phyloP scores from a whole-genome alignment of 768 basidiomycete genomes.

The Xerocomellus intermedius region DNA sequence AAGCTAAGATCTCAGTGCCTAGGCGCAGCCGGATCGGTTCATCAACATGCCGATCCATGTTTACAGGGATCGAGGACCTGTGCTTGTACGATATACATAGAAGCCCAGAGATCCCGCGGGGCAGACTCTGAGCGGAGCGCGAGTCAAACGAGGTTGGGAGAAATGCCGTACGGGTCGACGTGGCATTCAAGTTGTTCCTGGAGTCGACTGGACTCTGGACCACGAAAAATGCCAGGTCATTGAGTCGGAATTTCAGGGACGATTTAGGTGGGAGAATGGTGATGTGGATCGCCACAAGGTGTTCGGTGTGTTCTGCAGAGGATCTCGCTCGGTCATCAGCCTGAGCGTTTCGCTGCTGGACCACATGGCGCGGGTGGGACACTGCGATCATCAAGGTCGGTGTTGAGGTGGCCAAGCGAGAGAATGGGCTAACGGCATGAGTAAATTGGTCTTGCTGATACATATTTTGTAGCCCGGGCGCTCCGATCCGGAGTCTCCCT shows the following conservation, averaged over 20 bases:
- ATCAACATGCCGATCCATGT: not conserved
- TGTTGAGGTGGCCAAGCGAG: not conserved
- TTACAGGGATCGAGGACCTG: not conserved
- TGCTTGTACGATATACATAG: not conserved
- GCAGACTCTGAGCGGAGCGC: not conserved
- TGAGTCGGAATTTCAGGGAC: not conserved
- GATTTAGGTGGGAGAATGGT: not conserved
- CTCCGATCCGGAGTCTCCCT: too few species aligned
- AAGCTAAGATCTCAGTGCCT: conserved; percentile 12
- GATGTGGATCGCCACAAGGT: conserved; percentile 2
- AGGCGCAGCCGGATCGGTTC: not conserved
- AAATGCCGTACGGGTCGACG: not conserved
- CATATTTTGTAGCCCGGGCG: too few species aligned
- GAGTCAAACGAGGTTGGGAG: not conserved
- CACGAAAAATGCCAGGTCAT: not conserved
- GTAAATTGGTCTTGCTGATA: too few species aligned
- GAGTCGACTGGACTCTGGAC: not conserved
- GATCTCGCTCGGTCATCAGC: not conserved
- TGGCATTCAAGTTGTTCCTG: not conserved
- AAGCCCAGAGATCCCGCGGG: not conserved
- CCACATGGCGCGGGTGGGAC: not conserved
- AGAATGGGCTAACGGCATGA: not conserved
- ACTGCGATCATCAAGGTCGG: not conserved
- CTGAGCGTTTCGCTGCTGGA: not conserved
- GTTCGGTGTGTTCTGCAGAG: not conserved